Evolutionary conservation across 179 eudicot genomes (phyloP).

Genomic region (Gypsophila paniculata): DNA sequence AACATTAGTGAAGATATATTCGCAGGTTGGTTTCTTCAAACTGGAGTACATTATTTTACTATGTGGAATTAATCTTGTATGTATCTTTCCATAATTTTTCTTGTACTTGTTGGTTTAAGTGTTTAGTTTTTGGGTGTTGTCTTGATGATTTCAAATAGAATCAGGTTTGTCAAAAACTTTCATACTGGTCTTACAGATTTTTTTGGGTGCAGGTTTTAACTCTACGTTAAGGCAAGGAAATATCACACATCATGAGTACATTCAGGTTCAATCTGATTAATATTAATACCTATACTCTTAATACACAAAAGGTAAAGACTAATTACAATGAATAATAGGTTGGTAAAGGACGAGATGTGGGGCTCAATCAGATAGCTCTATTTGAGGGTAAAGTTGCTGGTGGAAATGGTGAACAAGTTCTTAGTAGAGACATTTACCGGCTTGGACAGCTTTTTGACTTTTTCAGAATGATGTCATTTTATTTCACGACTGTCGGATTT

Average conservation of each 20-base stretch:
- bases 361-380: conserved; percentile 97
- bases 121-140: conserved; percentile 3
- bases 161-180: background rate
- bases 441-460: conserved; percentile 98
- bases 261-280: conserved; percentile 50
- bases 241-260: conserved; percentile 96
- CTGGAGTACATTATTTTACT: no score
- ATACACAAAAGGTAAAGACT: background rate
- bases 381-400: conserved; percentile 99
- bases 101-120: background rate
- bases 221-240: conserved; percentile 96
- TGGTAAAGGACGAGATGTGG: conserved; percentile 98
- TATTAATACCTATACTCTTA: background rate
- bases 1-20: conserved; percentile 96
- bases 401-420: conserved; percentile 99
- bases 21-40: conserved; percentile 48
- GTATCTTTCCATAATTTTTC: background rate
- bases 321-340: conserved; percentile 49
- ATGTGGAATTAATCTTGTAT: background rate
- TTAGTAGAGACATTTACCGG: conserved; percentile 93
- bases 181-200: conserved; percentile 1
- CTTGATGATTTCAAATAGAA: background rate
- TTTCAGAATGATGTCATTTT: conserved; percentile 96
- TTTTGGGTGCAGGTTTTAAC: conserved; percentile 62
- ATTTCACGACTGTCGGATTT: conserved; percentile 90